phyloP scores from a whole-genome alignment of 2,329 filamentous ascomycete genomes.

The Aspergillus sp. region DNA sequence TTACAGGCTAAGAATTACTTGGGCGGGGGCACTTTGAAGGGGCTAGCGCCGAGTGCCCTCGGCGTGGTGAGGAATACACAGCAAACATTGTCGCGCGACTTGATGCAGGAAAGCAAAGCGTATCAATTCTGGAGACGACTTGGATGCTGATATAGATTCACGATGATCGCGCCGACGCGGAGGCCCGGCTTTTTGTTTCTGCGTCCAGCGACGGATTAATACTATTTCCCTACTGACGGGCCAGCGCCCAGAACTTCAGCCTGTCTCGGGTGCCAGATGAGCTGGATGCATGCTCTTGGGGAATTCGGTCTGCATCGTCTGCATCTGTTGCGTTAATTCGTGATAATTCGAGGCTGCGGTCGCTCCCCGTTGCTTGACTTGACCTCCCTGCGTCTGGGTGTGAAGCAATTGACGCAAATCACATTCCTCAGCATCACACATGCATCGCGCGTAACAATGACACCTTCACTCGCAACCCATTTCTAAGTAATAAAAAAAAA shows the following conservation, averaged over 20 bases:
- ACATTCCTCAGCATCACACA: not conserved
- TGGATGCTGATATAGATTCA: conserved; percentile 27
- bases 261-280: not conserved
- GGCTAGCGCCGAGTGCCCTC: conserved; percentile 34
- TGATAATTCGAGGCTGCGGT: not conserved
- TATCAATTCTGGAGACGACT: conserved; percentile 15
- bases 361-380: not conserved
- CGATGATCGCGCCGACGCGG: conserved; percentile 36
- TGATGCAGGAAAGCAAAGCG: conserved; percentile 16
- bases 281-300: not conserved
- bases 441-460: not conserved
- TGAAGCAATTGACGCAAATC: conserved; percentile 13
- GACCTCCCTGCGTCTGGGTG: conserved; percentile 4
- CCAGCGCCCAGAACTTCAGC: conserved; percentile 13
- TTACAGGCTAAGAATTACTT: conserved; percentile 38
- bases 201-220: conserved; percentile 42
- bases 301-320: not conserved
- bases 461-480: not conserved
- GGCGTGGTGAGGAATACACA: conserved; percentile 31
- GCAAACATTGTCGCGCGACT: conserved; percentile 32
- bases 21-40: conserved; percentile 34
- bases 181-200: conserved; percentile 44
- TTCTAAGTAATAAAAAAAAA: not conserved
- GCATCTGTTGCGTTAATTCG: not conserved
- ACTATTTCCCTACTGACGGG: conserved; percentile 36